These are phyloP conservation scores for Azolla pinnata DNA, from an alignment of 75 land plant species.

Conservation along the genomic window DNA sequence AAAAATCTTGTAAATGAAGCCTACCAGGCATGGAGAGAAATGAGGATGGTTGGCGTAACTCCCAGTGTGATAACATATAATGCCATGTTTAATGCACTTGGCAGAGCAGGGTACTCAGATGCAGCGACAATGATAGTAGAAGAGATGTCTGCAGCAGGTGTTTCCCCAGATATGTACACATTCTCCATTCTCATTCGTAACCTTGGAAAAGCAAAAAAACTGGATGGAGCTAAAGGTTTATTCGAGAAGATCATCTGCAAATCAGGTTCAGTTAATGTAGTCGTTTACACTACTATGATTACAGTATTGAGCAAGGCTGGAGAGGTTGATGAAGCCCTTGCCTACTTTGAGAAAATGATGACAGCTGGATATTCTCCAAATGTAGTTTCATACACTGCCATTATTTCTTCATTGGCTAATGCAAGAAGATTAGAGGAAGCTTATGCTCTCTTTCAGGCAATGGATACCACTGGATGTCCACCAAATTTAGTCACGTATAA, in stretches of 20 bases:
- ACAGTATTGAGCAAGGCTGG: constrained; percentile 51
- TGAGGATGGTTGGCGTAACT: constrained; percentile 53
- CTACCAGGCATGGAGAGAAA: constrained; percentile 29
- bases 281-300: constrained; percentile 51
- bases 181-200: constrained; percentile 18
- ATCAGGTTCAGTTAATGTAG: constrained; percentile 2
- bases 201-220: constrained; percentile 15
- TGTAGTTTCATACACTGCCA: constrained; percentile 49
- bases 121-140: constrained; percentile 8
- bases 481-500: constrained; percentile 61
- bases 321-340: constrained; percentile 42
- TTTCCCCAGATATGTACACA: constrained; percentile 23
- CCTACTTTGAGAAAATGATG: constrained; percentile 39
- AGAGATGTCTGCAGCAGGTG: constrained; percentile 7
- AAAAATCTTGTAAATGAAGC: constrained; percentile 15
- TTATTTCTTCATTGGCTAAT: constrained; percentile 39
- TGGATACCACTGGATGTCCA: constrained; percentile 26
- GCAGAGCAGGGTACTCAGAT: constrained; percentile 36
- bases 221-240: constrained; percentile 4
- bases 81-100: constrained; percentile 49
- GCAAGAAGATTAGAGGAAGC: constrained; percentile 27
- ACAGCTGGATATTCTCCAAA: constrained; percentile 58
- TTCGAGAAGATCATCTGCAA: constrained; percentile 10
- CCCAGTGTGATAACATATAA: constrained; percentile 57
- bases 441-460: constrained; percentile 34